Evolutionary conservation across 2,329 filamentous ascomycete species (phyloP).

Genomic region (Tolypocladium album): DNA sequence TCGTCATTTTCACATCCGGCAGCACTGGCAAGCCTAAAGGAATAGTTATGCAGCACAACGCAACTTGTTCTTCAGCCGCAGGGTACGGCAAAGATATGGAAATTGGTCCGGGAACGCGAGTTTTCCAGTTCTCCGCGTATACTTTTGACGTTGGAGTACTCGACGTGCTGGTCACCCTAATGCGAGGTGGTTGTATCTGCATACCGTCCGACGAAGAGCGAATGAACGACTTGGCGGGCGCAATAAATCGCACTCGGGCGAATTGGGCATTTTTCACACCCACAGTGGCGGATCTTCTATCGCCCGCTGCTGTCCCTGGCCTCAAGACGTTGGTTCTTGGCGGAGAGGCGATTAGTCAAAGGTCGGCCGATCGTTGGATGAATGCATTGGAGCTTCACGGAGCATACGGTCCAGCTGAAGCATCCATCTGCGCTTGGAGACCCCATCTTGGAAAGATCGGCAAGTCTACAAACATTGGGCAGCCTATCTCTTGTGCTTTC

Average conservation of each 20-base stretch:
- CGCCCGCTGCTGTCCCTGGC: background rate
- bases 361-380: background rate
- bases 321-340: background rate
- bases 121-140: constrained; percentile 10
- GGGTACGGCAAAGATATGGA: constrained; percentile 1
- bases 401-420: background rate
- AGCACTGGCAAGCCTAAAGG: constrained; percentile 43
- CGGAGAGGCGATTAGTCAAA: background rate
- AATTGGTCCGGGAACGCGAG: constrained; percentile 3
- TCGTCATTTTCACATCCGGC: constrained; percentile 40
- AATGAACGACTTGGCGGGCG: constrained; percentile 5
- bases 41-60: background rate
- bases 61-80: constrained; percentile 2
- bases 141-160: constrained; percentile 8
- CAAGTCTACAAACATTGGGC: background rate
- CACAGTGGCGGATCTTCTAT: constrained; percentile 4
- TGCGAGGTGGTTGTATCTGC: constrained; percentile 7
- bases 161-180: constrained; percentile 7
- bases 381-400: background rate
- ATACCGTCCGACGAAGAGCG: constrained; percentile 7
- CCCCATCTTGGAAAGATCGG: background rate
- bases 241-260: constrained; percentile 1
- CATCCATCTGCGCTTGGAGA: background rate
- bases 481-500: background rate
- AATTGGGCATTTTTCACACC: constrained; percentile 2